Evolutionary conservation across 2,329 filamentous ascomycete genomes (phyloP).

Genomic region (Didymella sp.): DNA sequence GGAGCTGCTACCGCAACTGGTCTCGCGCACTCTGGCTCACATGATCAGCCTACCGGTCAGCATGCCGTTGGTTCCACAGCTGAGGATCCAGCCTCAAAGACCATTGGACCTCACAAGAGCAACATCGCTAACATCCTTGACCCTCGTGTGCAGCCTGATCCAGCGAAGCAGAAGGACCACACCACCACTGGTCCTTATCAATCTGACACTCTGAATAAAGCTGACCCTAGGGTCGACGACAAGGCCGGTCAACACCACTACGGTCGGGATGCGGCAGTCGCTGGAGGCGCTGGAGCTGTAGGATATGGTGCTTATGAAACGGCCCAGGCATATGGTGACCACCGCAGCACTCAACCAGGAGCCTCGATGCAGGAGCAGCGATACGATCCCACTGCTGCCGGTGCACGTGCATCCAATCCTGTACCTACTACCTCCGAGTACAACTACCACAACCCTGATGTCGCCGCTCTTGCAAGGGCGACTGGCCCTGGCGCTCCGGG

Average conservation of each 20-base stretch:
- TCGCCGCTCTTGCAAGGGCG: conserved; percentile 12
- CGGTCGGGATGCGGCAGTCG: conserved; percentile 38
- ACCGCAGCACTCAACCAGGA: conserved; percentile 38
- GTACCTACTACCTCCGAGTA: conserved; percentile 30
- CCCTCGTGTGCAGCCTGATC: conserved; percentile 41
- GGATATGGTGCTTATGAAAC: conserved; percentile 47
- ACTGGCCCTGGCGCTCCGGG: background rate
- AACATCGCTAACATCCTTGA: conserved; percentile 45
- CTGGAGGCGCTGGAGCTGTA: conserved; percentile 40
- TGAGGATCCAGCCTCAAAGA: conserved; percentile 37
- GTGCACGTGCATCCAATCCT: conserved; percentile 33
- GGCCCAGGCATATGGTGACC: conserved; percentile 37
- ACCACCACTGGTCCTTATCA: conserved; percentile 38
- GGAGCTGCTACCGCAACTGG: conserved; percentile 15
- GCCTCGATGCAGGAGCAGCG: conserved; percentile 43
- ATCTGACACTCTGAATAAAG: conserved; percentile 35
- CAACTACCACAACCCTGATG: conserved; percentile 20
- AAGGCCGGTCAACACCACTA: conserved; percentile 32
- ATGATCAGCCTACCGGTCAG: conserved; percentile 27
- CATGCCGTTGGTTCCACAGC: conserved; percentile 29
- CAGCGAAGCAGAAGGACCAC: conserved; percentile 37
- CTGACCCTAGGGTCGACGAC: conserved; percentile 37
- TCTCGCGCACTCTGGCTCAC: conserved; percentile 25
- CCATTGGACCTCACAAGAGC: conserved; percentile 41
- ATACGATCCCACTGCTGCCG: conserved; percentile 35